These are phyloP conservation scores for Paramecium primaurelia DNA, from an alignment of 73 alveolate genomes.

Conservation along the genomic window DNA sequence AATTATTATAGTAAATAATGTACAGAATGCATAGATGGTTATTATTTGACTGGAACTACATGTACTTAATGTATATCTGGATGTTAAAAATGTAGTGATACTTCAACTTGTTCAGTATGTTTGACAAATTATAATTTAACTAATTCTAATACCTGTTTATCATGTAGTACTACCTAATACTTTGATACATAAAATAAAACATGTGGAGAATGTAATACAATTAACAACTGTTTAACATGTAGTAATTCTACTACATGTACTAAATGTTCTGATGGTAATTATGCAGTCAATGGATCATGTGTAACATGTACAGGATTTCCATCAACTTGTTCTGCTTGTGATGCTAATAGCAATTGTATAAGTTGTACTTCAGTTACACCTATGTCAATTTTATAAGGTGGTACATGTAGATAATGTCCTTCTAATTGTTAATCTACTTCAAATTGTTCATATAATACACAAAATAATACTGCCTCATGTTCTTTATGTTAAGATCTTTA, in stretches of 20 bases:
- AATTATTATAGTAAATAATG: background rate
- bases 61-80: background rate
- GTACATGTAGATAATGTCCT: background rate
- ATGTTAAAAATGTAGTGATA: background rate
- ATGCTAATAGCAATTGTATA: background rate
- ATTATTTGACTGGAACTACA: background rate
- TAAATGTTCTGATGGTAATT: background rate
- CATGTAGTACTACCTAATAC: background rate
- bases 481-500: background rate
- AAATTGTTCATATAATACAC: background rate
- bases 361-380: background rate
- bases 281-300: background rate
- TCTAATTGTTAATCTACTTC: background rate
- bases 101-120: background rate
- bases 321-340: background rate
- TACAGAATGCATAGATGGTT: background rate
- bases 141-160: background rate
- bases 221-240: background rate
- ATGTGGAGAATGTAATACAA: background rate
- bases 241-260: background rate
- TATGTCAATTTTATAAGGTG: no score
- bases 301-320: background rate
- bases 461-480: background rate
- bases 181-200: background rate
- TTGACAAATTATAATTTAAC: background rate